Base-by-base conservation (phyloP, 2,329 filamentous ascomycete species). In the Colletotrichum magnum region DNA sequence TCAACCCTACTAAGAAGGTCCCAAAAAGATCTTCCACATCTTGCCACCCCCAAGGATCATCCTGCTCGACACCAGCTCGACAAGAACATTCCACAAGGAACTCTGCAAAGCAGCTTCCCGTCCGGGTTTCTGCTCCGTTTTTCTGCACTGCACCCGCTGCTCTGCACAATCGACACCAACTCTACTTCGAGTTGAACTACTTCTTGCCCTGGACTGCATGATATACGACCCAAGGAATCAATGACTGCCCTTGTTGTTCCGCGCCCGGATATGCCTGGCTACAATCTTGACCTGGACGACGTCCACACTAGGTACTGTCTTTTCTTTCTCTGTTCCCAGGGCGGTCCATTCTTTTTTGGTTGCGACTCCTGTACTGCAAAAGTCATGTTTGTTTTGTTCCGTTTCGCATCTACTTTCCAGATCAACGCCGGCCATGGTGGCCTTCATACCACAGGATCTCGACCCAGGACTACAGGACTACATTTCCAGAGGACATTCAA, bases 241-340 rank as follows among this genome's bases (percentile, higher is more conserved):
- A 86, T 86, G 84, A 83, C 84, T 81, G 79, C 83, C 78, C 78
- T 85, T 79, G 79, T 83, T 78, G 78, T 83, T 78, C 77, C 84
- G 75, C 83, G 81, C 77, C 80, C 79, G 82, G 83, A 82, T 75
- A 88, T 89, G 86, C 82, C 86, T 78, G 83, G 83, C 80, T 88
- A 83, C 83, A 87, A 82, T 76, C 77, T 84, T 80, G 86, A 88
- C 77, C 84, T 88, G 81, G 86, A 88, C 79, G 86, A 89, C 81
- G 86, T 87, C 80, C 84, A 87, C 78, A 87, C 86, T 83, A 90
- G 88, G 88, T 90, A 90, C 82, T 88, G 85, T 83, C 84, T 84
- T 85, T 83, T 79, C 79, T 83, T 82, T 79, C 75, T 79, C 78
- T 74, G 75, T 79, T 79, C 77, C 82, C 80, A 80, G 83, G 82